Evolutionary conservation across 805 yeast genomes (phyloP).

Genomic region (Hyphopichia homilentoma): DNA sequence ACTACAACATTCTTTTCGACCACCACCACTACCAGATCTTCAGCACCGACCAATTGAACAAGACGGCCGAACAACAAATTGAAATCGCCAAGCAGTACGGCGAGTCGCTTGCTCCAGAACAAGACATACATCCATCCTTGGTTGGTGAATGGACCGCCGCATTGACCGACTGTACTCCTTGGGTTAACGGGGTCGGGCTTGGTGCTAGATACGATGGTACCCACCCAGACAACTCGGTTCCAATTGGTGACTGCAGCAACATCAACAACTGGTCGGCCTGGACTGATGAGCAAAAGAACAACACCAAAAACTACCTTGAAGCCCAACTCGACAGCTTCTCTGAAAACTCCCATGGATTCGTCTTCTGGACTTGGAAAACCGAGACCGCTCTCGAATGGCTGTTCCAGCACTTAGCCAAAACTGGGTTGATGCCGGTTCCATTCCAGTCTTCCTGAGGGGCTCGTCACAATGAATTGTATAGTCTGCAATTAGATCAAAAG

Average conservation of each 20-base stretch:
- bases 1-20: slow-evolving; percentile 15
- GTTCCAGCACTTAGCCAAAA: slow-evolving; percentile 42
- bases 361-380: slow-evolving; percentile 72
- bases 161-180: slow-evolving; percentile 64
- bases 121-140: slow-evolving; percentile 45
- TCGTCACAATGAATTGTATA: no score
- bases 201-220: slow-evolving; percentile 64
- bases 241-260: slow-evolving; percentile 44
- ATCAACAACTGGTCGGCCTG: slow-evolving; percentile 39
- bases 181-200: slow-evolving; percentile 66
- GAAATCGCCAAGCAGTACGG: slow-evolving; percentile 11
- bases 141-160: slow-evolving; percentile 78
- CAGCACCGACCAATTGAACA: slow-evolving; percentile 9
- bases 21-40: slow-evolving; percentile 27
- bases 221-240: slow-evolving; percentile 15
- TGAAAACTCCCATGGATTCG: slow-evolving; percentile 50
- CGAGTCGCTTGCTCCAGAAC: slow-evolving; percentile 21
- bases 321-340: slow-evolving; percentile 56
- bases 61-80: slow-evolving; percentile 10
- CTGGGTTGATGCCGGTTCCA: slow-evolving; percentile 54
- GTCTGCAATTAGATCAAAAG: no score
- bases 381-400: slow-evolving; percentile 71
- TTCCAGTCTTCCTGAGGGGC: no score
- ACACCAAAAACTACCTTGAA: slow-evolving; percentile 54
- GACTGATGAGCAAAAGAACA: slow-evolving; percentile 37